These are phyloP conservation scores for Ophiostoma fasciatum DNA, from an alignment of 2,329 filamentous ascomycete species.

Conservation along the genomic window DNA sequence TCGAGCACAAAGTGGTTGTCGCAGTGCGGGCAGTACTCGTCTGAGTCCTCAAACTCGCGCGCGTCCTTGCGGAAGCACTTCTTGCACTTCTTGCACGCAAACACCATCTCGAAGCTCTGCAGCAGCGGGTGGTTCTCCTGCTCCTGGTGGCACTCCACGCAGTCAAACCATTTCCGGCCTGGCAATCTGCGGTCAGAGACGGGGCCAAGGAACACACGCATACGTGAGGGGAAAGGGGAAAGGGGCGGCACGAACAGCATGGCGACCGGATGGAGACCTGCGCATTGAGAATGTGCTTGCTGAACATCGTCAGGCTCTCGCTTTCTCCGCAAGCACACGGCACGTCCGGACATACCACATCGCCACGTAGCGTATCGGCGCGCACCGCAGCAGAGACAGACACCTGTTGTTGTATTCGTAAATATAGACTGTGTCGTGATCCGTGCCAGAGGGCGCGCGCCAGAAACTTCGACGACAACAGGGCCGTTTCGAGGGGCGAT, in stretches of 20 bases:
- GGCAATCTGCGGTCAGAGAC: slow-evolving; percentile 1
- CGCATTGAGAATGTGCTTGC: slow-evolving; percentile 96
- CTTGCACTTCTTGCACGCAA: slow-evolving; percentile 97
- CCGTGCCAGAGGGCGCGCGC: no score
- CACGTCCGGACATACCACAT: slow-evolving; percentile 9
- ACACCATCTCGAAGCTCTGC: slow-evolving; percentile 75
- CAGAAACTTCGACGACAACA: no score
- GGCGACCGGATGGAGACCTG: slow-evolving; percentile 92
- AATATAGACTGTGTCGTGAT: no score
- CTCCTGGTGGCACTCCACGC: slow-evolving; percentile 84
- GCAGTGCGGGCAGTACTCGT: slow-evolving; percentile 98
- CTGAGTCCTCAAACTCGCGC: slow-evolving; percentile 82
- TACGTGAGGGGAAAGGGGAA: background rate
- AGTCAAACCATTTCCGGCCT: slow-evolving; percentile 98
- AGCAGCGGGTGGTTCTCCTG: slow-evolving; percentile 60
- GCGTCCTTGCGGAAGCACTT: slow-evolving; percentile 96
- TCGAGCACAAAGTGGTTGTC: slow-evolving; percentile 97
- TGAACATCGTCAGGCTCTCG: no score
- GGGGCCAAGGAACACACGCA: background rate
- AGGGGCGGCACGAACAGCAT: slow-evolving; percentile 53
- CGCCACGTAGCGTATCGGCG: background rate
- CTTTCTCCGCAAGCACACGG: no score
- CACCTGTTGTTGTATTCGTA: no score
- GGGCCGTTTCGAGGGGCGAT: no score
- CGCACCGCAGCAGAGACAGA: background rate